These are phyloP conservation scores for Peribolospora baueri DNA, from an alignment of 768 basidiomycete genomes.

Conservation along the genomic window DNA sequence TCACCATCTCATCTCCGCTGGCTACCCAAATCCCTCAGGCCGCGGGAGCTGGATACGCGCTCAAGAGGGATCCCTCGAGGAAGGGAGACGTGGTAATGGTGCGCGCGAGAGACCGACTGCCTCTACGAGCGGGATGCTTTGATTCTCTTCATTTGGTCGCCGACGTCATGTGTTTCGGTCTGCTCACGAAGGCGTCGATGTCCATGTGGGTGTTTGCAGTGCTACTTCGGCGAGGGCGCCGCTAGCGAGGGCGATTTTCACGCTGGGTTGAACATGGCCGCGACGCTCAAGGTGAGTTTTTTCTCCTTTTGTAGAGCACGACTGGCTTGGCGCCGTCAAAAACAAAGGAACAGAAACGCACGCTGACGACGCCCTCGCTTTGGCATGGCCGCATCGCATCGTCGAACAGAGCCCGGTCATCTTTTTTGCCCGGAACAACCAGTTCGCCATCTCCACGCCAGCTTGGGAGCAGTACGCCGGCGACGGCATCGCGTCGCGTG, in stretches of 20 bases:
- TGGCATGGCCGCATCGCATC: not conserved
- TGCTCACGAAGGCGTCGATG: too few species aligned
- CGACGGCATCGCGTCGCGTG: slow-evolving; percentile 75
- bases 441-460: slow-evolving; percentile 87
- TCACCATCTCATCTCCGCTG: slow-evolving; percentile 78
- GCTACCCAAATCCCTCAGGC: slow-evolving; percentile 90
- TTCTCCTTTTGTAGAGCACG: slow-evolving; percentile 3
- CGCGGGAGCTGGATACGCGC: slow-evolving; percentile 72
- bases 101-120: too few species aligned
- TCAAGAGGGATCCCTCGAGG: slow-evolving; percentile 48
- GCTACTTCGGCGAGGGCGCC: slow-evolving; percentile 77
- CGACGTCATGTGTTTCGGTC: too few species aligned
- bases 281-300: slow-evolving; percentile 12
- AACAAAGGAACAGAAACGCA: not conserved
- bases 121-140: too few species aligned
- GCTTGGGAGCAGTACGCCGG: slow-evolving; percentile 70
- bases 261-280: slow-evolving; percentile 43
- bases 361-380: not conserved
- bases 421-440: slow-evolving; percentile 30
- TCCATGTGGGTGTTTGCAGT: slow-evolving; percentile 42
- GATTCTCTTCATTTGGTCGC: too few species aligned
- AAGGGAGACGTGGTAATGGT: slow-evolving; percentile 23
- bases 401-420: slow-evolving; percentile 4
- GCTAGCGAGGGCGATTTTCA: slow-evolving; percentile 92
- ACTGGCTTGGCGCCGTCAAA: not conserved